Percentiles rank a stretch among this genome's conserved stretches.
Conservation (phyloP, 768 basidiomycete genomes). For the Boletellus ananas region DNA sequence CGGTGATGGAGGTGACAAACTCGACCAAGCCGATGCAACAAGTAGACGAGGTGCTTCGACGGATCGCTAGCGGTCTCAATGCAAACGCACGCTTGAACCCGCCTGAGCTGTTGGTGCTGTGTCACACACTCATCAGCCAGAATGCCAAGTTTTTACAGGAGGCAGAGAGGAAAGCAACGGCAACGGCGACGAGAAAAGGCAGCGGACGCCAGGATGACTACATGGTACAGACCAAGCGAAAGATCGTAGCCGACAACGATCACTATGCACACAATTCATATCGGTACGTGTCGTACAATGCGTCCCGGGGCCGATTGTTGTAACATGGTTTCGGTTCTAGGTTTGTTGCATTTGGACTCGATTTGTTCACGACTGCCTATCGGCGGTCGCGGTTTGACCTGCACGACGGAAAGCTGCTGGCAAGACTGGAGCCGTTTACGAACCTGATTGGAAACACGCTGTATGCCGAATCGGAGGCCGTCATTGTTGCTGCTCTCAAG, state of each 20-base stretch:
- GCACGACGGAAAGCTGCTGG: slow-evolving; percentile 63
- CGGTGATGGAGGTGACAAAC: slow-evolving; percentile 83
- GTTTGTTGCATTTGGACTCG: slow-evolving; percentile 89
- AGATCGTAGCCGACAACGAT: slow-evolving; percentile 49
- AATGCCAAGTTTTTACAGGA: slow-evolving; percentile 85
- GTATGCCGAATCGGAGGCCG: slow-evolving; percentile 75
- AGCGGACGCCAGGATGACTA: slow-evolving; percentile 46
- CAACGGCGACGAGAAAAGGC: slow-evolving; percentile 23
- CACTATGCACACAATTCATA: slow-evolving; percentile 86
- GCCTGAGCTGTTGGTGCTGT: slow-evolving; percentile 71
- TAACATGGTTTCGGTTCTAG: slow-evolving; percentile 33
- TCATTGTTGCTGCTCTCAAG: slow-evolving; percentile 73
- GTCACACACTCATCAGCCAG: slow-evolving; percentile 86
- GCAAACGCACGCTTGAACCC: slow-evolving; percentile 70
- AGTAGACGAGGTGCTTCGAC: slow-evolving; percentile 84
- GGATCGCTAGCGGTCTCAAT: slow-evolving; percentile 81
- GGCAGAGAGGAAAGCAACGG: slow-evolving; percentile 36
- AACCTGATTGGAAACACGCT: slow-evolving; percentile 86
- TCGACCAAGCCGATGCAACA: slow-evolving; percentile 74
- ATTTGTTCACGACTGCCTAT: slow-evolving; percentile 84
- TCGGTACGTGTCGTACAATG: slow-evolving; percentile 46
- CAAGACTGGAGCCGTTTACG: slow-evolving; percentile 86
- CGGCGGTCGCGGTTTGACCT: slow-evolving; percentile 86
- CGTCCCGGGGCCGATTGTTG: not conserved
- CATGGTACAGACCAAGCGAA: slow-evolving; percentile 77